Conservation (phyloP, 1,139 yeast genomes). For the Taiozyma onychis region DNA sequence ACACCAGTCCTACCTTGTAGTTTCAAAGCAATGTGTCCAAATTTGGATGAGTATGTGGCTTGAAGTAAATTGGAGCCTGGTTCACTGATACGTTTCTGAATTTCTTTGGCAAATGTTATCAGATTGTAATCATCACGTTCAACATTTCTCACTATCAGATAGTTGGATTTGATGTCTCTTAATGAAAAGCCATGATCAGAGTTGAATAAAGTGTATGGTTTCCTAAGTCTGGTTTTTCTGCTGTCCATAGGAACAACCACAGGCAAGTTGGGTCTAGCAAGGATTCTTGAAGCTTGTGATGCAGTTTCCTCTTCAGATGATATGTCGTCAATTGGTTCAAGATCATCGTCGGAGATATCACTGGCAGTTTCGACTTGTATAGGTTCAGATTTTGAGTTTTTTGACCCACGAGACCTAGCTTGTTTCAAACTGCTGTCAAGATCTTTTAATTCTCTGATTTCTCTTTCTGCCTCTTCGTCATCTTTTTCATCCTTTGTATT, state of each 20-base stretch:
- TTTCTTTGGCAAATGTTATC: neutral
- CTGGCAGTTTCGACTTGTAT: neutral
- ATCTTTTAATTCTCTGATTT: neutral
- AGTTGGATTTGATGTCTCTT: neutral
- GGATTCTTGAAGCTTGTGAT: neutral
- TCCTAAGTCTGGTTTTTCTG: neutral
- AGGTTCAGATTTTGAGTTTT: neutral
- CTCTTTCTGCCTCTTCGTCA: neutral
- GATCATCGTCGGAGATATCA: neutral
- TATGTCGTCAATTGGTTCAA: neutral
- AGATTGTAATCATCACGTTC: neutral
- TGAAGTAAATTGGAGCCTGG: neutral
- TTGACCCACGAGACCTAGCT: neutral
- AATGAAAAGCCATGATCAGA: neutral
- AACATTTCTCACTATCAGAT: neutral
- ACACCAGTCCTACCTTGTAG: slow-evolving; percentile 1
- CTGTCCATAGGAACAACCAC: neutral
- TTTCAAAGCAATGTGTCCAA: neutral
- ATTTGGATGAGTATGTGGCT: neutral
- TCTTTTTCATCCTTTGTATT: neutral
- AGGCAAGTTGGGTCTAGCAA: neutral
- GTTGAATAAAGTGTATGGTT: neutral
- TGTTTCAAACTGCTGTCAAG: neutral
- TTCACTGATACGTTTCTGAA: neutral
- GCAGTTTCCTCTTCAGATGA: neutral